phyloP scores from a whole-genome alignment of 1,139 yeast genomes.

The Saccharomycopsis hybrid region DNA sequence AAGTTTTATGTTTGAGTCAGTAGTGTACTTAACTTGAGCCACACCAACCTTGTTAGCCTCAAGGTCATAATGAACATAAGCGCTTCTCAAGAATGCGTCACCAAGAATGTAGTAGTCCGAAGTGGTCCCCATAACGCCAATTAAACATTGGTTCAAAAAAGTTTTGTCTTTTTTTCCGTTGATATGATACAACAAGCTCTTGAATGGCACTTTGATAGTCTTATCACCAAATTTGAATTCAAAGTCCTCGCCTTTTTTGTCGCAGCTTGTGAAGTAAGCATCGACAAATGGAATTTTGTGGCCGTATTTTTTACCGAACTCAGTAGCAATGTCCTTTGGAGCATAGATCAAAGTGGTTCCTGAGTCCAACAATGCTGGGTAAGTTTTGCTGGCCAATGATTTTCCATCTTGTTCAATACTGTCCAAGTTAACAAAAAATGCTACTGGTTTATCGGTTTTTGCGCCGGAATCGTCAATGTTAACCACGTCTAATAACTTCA shows the following conservation, averaged over 20 bases:
- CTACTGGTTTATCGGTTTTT: constrained; percentile 6
- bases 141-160: constrained; percentile 20
- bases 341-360: constrained; percentile 59
- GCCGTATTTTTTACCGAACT: constrained; percentile 34
- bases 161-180: constrained; percentile 6
- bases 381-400: constrained; percentile 26
- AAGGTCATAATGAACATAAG: constrained; percentile 72
- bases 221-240: constrained; percentile 36
- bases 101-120: constrained; percentile 45
- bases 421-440: constrained; percentile 16
- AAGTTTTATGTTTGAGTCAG: constrained; percentile 20
- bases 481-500: constrained; percentile 23
- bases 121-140: constrained; percentile 30
- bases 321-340: constrained; percentile 36
- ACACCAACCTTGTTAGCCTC: constrained; percentile 57
- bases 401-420: constrained; percentile 19
- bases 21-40: constrained; percentile 48
- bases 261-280: constrained; percentile 33
- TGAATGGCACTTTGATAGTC: constrained; percentile 34
- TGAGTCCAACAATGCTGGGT: constrained; percentile 54
- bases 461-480: constrained; percentile 25
- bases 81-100: constrained; percentile 65
- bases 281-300: constrained; percentile 30
- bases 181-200: constrained; percentile 21
- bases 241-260: constrained; percentile 21